Percentiles rank a stretch among this genome's conserved stretches.
These are phyloP conservation scores for Aegilops longissima DNA, from an alignment of 176 grass and related monocot species.

Conservation along the genomic window DNA sequence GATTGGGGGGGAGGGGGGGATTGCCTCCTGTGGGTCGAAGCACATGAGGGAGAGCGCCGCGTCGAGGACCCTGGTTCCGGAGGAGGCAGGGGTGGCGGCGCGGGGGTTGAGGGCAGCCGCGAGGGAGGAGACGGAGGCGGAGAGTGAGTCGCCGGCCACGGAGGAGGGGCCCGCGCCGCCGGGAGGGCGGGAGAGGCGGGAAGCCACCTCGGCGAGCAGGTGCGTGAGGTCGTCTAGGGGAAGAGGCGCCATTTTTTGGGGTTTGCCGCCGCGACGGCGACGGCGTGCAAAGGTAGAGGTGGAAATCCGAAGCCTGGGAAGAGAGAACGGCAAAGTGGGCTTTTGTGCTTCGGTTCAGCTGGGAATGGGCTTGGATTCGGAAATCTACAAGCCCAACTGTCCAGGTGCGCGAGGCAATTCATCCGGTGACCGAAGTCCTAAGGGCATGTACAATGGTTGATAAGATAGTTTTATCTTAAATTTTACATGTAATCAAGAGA, in stretches of 20 bases:
- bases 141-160: background rate
- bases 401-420: no score
- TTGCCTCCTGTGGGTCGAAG: conserved; percentile 55
- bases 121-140: conserved; percentile 52
- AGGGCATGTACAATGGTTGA: no score
- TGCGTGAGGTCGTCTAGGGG: conserved; percentile 35
- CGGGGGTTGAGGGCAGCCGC: conserved; percentile 49
- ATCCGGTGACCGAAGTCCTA: no score
- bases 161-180: background rate
- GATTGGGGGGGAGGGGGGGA: no score
- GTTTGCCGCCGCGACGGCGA: background rate
- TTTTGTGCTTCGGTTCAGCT: background rate
- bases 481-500: no score
- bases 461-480: no score
- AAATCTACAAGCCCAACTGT: background rate
- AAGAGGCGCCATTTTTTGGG: conserved; percentile 34
- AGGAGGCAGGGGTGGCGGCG: background rate
- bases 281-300: no score
- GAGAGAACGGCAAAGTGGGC: background rate
- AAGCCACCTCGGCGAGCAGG: conserved; percentile 49
- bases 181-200: background rate
- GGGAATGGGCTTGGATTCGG: background rate
- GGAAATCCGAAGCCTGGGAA: background rate
- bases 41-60: conserved; percentile 84
- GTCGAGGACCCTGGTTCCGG: conserved; percentile 66